phyloP scores from a whole-genome alignment of 2,329 filamentous ascomycete species.

The Fusarium poae region DNA sequence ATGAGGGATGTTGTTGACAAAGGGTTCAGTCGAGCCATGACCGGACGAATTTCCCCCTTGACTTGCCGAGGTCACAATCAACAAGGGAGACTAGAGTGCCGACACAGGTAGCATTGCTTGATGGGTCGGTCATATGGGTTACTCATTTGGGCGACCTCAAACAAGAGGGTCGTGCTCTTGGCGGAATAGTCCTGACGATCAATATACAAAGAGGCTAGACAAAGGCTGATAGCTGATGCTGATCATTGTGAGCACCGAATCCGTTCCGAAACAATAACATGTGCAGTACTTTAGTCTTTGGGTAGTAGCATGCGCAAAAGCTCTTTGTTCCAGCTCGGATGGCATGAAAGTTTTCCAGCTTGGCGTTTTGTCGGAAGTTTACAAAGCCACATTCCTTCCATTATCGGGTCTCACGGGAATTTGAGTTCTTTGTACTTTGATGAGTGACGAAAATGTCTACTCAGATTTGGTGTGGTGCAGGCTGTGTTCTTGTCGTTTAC shows the following conservation, averaged over 20 bases:
- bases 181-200: slow-evolving; percentile 42
- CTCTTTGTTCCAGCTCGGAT: slow-evolving; percentile 4
- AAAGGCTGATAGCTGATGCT: slow-evolving; percentile 29
- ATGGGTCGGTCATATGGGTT: slow-evolving; percentile 26
- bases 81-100: slow-evolving; percentile 15
- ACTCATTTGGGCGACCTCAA: slow-evolving; percentile 30
- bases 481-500: not conserved
- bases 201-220: slow-evolving; percentile 12
- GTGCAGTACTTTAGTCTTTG: not conserved
- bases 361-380: slow-evolving; percentile 24
- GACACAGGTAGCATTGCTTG: slow-evolving; percentile 12
- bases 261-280: slow-evolving; percentile 21
- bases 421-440: not conserved
- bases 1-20: not conserved
- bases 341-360: not conserved
- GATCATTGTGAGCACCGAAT: slow-evolving; percentile 37
- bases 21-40: not conserved
- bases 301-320: not conserved
- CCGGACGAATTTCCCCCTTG: slow-evolving; percentile 13
- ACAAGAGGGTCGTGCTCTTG: slow-evolving; percentile 32
- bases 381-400: slow-evolving; percentile 27
- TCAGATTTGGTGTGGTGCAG: not conserved
- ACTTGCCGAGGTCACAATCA: slow-evolving; percentile 18
- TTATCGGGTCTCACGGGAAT: not conserved
- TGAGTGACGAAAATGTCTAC: not conserved